Conservation (phyloP, 352 stramenopile species). For the Phytophthora aleatoria region DNA sequence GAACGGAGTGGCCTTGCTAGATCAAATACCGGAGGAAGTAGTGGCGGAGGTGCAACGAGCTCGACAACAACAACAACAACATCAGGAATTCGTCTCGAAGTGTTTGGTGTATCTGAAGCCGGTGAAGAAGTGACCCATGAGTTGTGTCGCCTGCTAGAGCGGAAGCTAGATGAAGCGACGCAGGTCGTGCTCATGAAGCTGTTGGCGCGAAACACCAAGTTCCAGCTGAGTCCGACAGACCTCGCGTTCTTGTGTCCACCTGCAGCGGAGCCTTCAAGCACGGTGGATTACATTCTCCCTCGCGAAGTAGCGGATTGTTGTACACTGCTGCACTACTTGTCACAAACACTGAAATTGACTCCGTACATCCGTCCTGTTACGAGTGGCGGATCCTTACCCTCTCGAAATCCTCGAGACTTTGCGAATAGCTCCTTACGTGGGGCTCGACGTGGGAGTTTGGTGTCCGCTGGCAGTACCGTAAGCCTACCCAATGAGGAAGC, state of each 20-base stretch:
- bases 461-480: conserved; percentile 27
- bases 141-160: conserved; percentile 75
- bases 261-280: conserved; percentile 38
- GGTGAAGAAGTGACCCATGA: conserved; percentile 88
- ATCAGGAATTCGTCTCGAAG: conserved; percentile 73
- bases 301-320: conserved; percentile 38
- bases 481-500: conserved; percentile 30
- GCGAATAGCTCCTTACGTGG: conserved; percentile 18
- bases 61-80: conserved; percentile 14
- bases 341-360: conserved; percentile 58
- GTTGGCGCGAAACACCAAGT: conserved; percentile 82
- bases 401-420: conserved; percentile 24
- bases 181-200: conserved; percentile 90
- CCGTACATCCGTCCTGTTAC: conserved; percentile 64
- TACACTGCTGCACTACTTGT: conserved; percentile 58
- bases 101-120: conserved; percentile 82
- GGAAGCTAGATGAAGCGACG: conserved; percentile 88
- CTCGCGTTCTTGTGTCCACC: conserved; percentile 80
- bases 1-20: conserved; percentile 25
- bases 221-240: conserved; percentile 77
- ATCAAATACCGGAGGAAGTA: conserved; percentile 34
- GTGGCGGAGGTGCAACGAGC: conserved; percentile 11
- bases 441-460: conserved; percentile 27
- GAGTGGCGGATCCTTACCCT: conserved; percentile 23
- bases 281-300: conserved; percentile 53